Evolutionary conservation across 1,284 basidiomycete genomes (phyloP), one percentile per base, ranked within the genome.

Genomic region (Gomphus bonarii): DNA sequence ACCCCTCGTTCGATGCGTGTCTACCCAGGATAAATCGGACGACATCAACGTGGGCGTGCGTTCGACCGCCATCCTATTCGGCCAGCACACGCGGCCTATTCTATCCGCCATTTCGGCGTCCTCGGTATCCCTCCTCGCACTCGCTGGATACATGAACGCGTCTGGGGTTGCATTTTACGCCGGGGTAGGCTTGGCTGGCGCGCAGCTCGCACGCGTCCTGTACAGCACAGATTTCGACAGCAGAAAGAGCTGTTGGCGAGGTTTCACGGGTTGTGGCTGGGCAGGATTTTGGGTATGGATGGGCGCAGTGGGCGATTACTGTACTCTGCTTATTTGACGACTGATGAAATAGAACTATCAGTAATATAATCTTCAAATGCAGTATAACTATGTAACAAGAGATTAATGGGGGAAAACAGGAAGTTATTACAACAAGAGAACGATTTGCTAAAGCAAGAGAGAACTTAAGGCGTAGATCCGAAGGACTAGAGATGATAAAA

Each of bases 51-150:
- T 84, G 18, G 94, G 91, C 22, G 95, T 99, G 67, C 91, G 88
- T 62, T 95, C 92, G 9, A 99, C 95, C 1, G 97, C 97, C 0
- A 76, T 99, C 50, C 78, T 97, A 44, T 98, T 99, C 68, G 88
- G 83, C 35, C 74, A 82, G 46, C 75, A 79, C 33, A 89, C 93
- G 0, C 83, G 88, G 10, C 79, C 85, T 0, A 83, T 97, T 63
- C 80, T 99, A 40, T 72, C 79, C 10, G 79, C 75, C 10, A 84
- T 99, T 54, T 91, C 91, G 0, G 72, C 77, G 0, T 81, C 84
- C 3, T 86, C 91, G 52, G 67, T 97, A 61, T 84, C 85, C 9
- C 70, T 91, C 52, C 78, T 97, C 59, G 77, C 85, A 1, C 82
- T 84, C 62, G 88, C 92, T 0, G 94, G 94, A 0, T 79, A 84